These are phyloP conservation scores for Pythium guiyangense DNA, from an alignment of 352 stramenopile species.

Conservation along the genomic window DNA sequence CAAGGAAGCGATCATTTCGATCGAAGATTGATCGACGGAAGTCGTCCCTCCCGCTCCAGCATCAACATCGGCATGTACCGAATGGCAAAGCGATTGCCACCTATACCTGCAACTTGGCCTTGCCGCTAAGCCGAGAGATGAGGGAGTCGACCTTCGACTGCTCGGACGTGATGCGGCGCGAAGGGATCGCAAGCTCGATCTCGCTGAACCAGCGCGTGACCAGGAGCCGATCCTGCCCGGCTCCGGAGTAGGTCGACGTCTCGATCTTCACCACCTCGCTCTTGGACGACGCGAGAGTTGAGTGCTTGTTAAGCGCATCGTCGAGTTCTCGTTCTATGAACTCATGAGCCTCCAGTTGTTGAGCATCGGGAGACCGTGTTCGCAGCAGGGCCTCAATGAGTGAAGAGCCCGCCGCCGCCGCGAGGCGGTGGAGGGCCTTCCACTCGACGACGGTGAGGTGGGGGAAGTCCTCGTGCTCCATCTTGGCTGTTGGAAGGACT, in stretches of 20 bases:
- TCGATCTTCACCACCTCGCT: constrained; percentile 6
- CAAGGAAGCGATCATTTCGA: too few species aligned
- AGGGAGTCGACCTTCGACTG: constrained; percentile 13
- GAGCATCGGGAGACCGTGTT: not conserved
- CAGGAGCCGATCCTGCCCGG: constrained; percentile 1
- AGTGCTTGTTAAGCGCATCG: not conserved
- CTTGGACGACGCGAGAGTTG: constrained; percentile 5
- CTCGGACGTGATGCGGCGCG: constrained; percentile 7
- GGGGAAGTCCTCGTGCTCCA: not conserved
- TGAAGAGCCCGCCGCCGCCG: not conserved
- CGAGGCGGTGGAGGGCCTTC: not conserved
- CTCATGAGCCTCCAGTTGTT: too few species aligned
- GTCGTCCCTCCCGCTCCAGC: too few species aligned
- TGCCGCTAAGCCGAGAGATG: constrained; percentile 13
- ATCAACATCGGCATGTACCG: too few species aligned
- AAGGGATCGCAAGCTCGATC: constrained; percentile 16
- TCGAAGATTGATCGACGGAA: too few species aligned
- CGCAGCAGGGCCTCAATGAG: constrained; percentile 10
- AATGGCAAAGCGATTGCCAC: too few species aligned
- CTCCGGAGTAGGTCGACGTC: constrained; percentile 1
- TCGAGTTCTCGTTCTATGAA: constrained; percentile 11
- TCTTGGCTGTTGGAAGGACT: too few species aligned
- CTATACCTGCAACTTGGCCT: too few species aligned
- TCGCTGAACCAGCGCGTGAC: constrained; percentile 14
- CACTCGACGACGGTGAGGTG: constrained; percentile 2